Conservation (phyloP, 1,139 yeast species). For the Geotrichum bryndzae region DNA sequence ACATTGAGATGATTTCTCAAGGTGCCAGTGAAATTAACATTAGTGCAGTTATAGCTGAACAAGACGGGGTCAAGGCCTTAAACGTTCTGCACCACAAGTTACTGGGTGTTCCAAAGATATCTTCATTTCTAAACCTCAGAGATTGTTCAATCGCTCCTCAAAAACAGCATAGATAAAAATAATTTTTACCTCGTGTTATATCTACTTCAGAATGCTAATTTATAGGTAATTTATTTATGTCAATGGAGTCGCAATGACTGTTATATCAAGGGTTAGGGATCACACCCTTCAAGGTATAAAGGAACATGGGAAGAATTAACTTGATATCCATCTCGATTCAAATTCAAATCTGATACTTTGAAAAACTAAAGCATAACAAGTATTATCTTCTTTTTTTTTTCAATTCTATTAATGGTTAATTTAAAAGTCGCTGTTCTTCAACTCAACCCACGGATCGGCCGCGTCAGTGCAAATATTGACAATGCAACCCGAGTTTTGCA, state of each 20-base stretch:
- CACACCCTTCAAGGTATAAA: neutral
- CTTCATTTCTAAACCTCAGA: conserved; percentile 8
- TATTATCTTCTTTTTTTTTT: neutral
- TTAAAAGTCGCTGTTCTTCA: conserved; percentile 63
- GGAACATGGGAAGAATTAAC: neutral
- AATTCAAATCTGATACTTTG: neutral
- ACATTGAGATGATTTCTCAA: conserved; percentile 96
- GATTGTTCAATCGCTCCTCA: neutral
- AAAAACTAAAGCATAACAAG: neutral
- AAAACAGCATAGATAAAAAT: neutral
- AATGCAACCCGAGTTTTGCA: conserved; percentile 44
- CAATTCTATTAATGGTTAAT: conserved; percentile 22
- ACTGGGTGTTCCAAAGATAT: conserved; percentile 32
- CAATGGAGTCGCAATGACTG: no score
- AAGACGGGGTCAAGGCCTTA: conserved; percentile 78
- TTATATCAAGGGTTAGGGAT: neutral
- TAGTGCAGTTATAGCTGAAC: conserved; percentile 84
- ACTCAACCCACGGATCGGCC: conserved; percentile 59
- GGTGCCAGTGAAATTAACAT: conserved; percentile 98
- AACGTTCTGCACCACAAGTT: conserved; percentile 77
- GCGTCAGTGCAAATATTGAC: conserved; percentile 48
- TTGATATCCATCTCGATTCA: neutral
- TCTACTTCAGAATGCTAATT: neutral
- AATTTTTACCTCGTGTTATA: neutral
- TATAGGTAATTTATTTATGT: no score